Percentiles rank a stretch among this genome's conserved stretches.
These are phyloP conservation scores for Strobilomyces dryophilus DNA, from an alignment of 768 basidiomycete species.

Conservation along the genomic window DNA sequence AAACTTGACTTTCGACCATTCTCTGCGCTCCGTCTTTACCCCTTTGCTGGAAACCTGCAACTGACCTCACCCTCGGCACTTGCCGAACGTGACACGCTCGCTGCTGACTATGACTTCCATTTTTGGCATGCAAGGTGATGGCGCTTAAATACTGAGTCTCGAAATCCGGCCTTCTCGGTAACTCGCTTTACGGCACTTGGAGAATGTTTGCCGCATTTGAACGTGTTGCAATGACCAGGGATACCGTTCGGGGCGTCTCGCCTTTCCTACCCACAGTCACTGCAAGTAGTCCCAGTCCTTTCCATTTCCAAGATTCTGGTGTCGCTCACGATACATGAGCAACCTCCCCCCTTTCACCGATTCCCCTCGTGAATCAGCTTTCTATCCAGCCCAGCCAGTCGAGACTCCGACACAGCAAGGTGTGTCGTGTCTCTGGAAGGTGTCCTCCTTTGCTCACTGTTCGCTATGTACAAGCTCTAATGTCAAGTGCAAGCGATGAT, in stretches of 20 bases:
- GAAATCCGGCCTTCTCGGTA: background rate
- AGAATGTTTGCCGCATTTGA: conserved; percentile 14
- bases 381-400: conserved; percentile 2
- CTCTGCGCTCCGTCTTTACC: conserved; percentile 18
- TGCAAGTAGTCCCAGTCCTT: too few species aligned
- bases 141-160: background rate
- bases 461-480: conserved; percentile 3
- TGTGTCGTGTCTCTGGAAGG: background rate
- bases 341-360: conserved; percentile 12
- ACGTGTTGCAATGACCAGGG: background rate
- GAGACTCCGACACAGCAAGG: conserved; percentile 7
- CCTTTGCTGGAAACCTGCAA: conserved; percentile 21
- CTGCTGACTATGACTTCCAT: conserved; percentile 19
- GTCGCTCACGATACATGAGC: conserved; percentile 16
- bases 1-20: conserved; percentile 23
- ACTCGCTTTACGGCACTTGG: conserved; percentile 22
- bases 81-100: conserved; percentile 21
- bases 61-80: conserved; percentile 20
- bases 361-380: conserved; percentile 14
- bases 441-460: background rate
- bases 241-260: background rate
- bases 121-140: conserved; percentile 19
- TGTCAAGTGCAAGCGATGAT: conserved; percentile 4
- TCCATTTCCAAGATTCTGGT: too few species aligned
- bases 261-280: background rate